Evolutionary conservation across 805 yeast species (phyloP), one percentile per base, ranked within the genome.

Genomic region (Ogataea trehalophila): DNA sequence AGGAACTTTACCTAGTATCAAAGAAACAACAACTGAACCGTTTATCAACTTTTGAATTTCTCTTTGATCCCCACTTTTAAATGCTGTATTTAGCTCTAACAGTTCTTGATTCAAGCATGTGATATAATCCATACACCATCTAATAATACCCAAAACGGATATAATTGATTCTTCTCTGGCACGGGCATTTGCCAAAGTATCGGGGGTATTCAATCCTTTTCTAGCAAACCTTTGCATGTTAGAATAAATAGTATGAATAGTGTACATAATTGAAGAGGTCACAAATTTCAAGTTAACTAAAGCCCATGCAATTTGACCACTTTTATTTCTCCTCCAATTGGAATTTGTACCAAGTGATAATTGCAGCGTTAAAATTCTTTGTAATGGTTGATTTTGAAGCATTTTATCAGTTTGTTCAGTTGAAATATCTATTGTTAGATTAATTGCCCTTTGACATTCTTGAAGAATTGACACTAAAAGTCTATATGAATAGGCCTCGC

Each of bases 111-210:
- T 79, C 37, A 87, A 62, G 52, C 79, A 81, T 1, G 84, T 79
- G 46, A 88, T 72, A 50, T 88, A 79, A 61, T 90, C 97, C 33
- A 88, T 76, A 54, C 87, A 77, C 97, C 97, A 92, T 57, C 88
- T 79, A 8, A 86, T 80, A 37, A 85, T 79, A 0, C 97, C 97
- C n/a, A 87, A 65, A 11, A 82, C 70, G 16, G 80, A 73, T 55
- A 83, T 70, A 4, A 85, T 73, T 51, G 80, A 73, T 55, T 85
- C 90, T 35, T 83, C 83, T 54, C 89, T 71, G 59, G 77, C 51
- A 57, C 58, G 49, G 44, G 72, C 62, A 41, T 67, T 66, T 6
- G 59, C 56, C 9, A 65, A 60, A 17, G 71, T 71, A 50, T 81
- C 85, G 35, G 75, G 73, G 2, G 70, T 60, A 5, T 75, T 74